Evolutionary conservation across 169 alveolate species (phyloP).

Genomic region (Eimeria brunetti): DNA sequence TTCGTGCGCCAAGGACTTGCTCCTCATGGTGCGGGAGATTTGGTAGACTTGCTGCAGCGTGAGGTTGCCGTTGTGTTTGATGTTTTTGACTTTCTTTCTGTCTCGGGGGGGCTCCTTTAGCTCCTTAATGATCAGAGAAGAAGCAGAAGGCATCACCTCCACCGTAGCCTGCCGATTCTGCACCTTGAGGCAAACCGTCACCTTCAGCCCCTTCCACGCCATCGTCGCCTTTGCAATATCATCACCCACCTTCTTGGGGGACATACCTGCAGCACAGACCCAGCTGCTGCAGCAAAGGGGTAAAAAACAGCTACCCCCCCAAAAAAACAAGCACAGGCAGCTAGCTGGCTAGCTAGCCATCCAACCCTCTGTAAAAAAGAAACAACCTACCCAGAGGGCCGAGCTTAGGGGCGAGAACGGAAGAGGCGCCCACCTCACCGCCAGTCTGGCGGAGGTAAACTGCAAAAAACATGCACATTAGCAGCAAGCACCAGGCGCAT

Average conservation of each 20-base stretch:
- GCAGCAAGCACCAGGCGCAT: background rate
- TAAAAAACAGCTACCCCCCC: too few species aligned
- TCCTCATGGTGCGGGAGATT: conserved; percentile 96
- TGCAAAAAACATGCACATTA: conserved; percentile 59
- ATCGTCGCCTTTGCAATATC: conserved; percentile 98
- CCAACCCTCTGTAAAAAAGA: too few species aligned
- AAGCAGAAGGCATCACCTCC: conserved; percentile 97
- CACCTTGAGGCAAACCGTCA: conserved; percentile 86
- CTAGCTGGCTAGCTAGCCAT: too few species aligned
- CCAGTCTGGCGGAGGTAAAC: conserved; percentile 97
- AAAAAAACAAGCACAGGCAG: too few species aligned
- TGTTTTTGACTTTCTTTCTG: conserved; percentile 96
- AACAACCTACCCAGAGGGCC: conserved; percentile 97
- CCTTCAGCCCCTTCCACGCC: conserved; percentile 98
- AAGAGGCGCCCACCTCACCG: conserved; percentile 98
- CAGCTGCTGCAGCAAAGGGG: too few species aligned
- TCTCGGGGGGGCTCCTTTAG: conserved; percentile 97
- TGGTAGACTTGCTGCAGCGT: conserved; percentile 94
- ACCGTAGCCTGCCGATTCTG: conserved; percentile 94
- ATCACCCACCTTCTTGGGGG: conserved; percentile 96
- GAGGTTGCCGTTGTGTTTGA: conserved; percentile 98
- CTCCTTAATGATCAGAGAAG: conserved; percentile 96
- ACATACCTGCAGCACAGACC: conserved; percentile 75
- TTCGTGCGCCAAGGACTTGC: conserved; percentile 89
- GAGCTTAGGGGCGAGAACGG: conserved; percentile 98